Conservation (phyloP, 2,329 filamentous ascomycete species). For the Talaromyces sp. region DNA sequence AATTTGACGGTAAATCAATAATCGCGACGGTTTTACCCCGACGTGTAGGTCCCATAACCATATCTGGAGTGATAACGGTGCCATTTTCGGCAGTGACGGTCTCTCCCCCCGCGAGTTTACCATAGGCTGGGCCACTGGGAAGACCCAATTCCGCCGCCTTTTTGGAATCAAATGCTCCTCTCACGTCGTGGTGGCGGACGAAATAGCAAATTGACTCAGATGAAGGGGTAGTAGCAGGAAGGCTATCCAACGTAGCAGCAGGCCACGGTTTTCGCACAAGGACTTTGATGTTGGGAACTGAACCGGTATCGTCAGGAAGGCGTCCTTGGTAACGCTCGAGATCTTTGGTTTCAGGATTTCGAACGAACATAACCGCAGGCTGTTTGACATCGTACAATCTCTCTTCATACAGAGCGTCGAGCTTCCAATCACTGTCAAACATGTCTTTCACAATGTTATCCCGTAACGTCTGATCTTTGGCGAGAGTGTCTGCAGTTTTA, state of each 20-base stretch:
- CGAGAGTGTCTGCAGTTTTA: constrained; percentile 22
- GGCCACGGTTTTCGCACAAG: constrained; percentile 77
- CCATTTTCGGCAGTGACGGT: constrained; percentile 64
- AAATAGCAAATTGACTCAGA: constrained; percentile 79
- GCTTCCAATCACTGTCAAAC: constrained; percentile 73
- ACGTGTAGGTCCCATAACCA: constrained; percentile 70
- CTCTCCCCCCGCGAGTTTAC: constrained; percentile 59
- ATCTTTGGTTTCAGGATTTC: constrained; percentile 58
- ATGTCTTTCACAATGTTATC: constrained; percentile 67
- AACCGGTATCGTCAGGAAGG: constrained; percentile 50
- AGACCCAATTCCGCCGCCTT: constrained; percentile 66
- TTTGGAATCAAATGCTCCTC: constrained; percentile 74
- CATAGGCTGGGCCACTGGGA: constrained; percentile 56
- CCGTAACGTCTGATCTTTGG: constrained; percentile 51
- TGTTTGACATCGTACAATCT: constrained; percentile 64
- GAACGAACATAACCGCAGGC: constrained; percentile 68
- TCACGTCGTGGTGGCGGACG: constrained; percentile 68
- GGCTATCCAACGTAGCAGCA: constrained; percentile 57
- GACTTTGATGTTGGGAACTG: constrained; percentile 65
- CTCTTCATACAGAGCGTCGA: constrained; percentile 66
- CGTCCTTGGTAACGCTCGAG: constrained; percentile 70
- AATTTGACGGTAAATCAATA: constrained; percentile 69
- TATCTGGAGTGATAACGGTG: constrained; percentile 71
- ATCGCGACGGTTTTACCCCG: constrained; percentile 73
- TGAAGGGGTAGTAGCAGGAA: constrained; percentile 68